A percentile compares a stretch with the other conserved stretches of the same genome.
phyloP scores from a whole-genome alignment of 2,329 filamentous ascomycete genomes.

The Penicillium psychrosexuale region DNA sequence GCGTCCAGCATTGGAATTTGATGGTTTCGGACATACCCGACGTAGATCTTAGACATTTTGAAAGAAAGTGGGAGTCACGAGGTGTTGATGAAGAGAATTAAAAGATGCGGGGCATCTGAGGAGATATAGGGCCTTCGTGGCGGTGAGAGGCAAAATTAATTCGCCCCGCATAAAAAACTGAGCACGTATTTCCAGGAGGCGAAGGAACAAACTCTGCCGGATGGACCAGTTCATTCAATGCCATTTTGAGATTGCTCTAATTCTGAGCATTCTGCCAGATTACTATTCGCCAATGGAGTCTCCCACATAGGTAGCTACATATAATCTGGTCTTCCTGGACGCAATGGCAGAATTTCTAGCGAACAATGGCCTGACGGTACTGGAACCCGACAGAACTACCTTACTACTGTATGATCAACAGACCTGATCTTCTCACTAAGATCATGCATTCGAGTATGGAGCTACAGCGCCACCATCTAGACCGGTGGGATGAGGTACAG shows the following conservation, averaged over 20 bases:
- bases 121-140: constrained; percentile 4
- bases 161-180: background rate
- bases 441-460: background rate
- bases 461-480: background rate
- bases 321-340: background rate
- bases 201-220: background rate
- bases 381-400: background rate
- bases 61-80: background rate
- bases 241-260: background rate
- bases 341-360: constrained; percentile 1
- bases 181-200: background rate
- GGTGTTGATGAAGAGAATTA: constrained; percentile 10
- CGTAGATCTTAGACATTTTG: constrained; percentile 19
- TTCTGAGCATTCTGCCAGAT: background rate
- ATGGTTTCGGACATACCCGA: constrained; percentile 9
- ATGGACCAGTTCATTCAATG: background rate
- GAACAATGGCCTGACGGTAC: background rate
- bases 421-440: background rate
- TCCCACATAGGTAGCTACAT: background rate
- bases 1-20: background rate
- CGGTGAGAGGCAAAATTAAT: constrained; percentile 6
- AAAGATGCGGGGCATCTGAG: constrained; percentile 7
- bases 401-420: background rate
- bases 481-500: background rate
- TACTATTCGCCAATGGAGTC: background rate